phyloP scores from a whole-genome alignment of 2,329 filamentous ascomycete species.

The Plenodomus tracheiphilus region DNA sequence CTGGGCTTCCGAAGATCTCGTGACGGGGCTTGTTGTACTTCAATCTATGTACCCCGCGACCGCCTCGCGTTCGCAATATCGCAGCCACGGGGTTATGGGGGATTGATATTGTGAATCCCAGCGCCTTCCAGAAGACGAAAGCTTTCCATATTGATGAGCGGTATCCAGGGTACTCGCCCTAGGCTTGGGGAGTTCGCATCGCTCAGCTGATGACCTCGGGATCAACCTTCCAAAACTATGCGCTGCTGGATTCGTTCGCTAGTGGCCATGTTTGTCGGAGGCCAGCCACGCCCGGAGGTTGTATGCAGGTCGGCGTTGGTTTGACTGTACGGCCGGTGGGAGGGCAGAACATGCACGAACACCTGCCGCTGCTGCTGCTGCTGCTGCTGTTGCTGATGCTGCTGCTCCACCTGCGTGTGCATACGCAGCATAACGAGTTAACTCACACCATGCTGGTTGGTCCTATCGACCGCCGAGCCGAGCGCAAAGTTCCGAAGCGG shows the following conservation, averaged over 20 bases:
- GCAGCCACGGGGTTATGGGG: conserved; percentile 27
- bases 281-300: neutral
- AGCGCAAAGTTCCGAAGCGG: conserved; percentile 22
- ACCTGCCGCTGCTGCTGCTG: neutral
- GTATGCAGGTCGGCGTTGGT: conserved; percentile 27
- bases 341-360: neutral
- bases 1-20: conserved; percentile 25
- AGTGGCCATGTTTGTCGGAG: conserved; percentile 7
- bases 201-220: neutral
- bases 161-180: neutral
- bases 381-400: too few relatives aligned
- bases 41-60: conserved; percentile 42
- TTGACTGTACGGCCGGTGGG: conserved; percentile 18
- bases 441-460: conserved; percentile 20
- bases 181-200: neutral
- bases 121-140: conserved; percentile 25
- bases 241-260: conserved; percentile 4
- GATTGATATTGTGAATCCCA: conserved; percentile 21
- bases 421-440: conserved; percentile 22
- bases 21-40: conserved; percentile 29
- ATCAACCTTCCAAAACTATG: conserved; percentile 1
- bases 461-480: conserved; percentile 31
- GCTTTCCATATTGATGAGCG: conserved; percentile 12
- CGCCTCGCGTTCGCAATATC: conserved; percentile 31
- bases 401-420: too few relatives aligned